These are phyloP conservation scores for Heliosperma pusillum DNA, from an alignment of 148 eudicot genomes.

Conservation along the genomic window DNA sequence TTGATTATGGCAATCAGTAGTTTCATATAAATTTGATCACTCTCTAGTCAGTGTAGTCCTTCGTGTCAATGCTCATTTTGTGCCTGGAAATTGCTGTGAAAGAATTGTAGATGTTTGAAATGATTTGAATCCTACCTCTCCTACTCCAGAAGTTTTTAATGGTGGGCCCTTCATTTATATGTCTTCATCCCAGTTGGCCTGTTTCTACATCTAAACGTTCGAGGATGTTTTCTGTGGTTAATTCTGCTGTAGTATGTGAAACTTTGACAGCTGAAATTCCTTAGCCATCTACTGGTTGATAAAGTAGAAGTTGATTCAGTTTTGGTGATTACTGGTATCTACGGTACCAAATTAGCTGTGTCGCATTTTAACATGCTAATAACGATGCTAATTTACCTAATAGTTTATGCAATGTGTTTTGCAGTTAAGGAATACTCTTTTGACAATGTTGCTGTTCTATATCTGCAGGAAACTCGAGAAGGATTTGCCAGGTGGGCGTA, in stretches of 20 bases:
- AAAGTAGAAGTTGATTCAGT: too few relatives aligned
- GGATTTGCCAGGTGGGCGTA: conserved; percentile 76
- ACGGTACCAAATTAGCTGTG: neutral
- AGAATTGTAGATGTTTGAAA: neutral
- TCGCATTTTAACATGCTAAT: conserved; percentile 2
- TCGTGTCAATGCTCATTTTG: neutral
- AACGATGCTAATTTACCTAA: neutral
- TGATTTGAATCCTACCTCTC: neutral
- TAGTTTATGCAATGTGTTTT: conserved; percentile 9
- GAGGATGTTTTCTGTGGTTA: neutral
- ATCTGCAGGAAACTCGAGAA: conserved; percentile 70
- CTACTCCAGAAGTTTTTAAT: neutral
- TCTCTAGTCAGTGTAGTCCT: neutral
- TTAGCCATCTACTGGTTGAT: too few relatives aligned
- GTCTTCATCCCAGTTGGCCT: neutral
- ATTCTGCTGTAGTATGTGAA: too few relatives aligned
- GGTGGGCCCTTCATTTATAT: neutral
- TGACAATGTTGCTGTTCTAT: conserved; percentile 6
- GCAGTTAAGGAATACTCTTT: neutral
- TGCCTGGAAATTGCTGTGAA: neutral
- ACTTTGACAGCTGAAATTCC: too few relatives aligned
- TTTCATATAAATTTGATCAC: neutral
- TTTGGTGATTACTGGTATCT: neutral
- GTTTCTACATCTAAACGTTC: neutral
- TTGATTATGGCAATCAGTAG: neutral